Conservation (phyloP, 306 rosid species). For the Biancaea sappan region DNA sequence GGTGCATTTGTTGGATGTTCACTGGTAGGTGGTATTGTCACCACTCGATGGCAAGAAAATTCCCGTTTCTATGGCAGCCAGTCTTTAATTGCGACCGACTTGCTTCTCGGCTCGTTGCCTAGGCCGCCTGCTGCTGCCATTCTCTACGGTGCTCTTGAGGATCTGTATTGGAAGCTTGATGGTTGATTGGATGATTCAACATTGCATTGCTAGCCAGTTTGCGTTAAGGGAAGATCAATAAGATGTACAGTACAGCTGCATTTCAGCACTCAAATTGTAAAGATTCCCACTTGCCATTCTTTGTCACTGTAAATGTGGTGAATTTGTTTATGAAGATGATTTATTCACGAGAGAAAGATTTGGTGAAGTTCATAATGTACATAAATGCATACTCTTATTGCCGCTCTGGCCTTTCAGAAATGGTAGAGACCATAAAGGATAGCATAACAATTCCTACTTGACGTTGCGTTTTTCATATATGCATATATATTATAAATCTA, state of each 20-base stretch:
- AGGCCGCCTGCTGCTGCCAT: constrained; percentile 88
- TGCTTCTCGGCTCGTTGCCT: constrained; percentile 86
- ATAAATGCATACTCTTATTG: not conserved
- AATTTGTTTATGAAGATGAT: constrained; percentile 4
- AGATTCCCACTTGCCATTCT: constrained; percentile 48
- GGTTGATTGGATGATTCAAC: constrained; percentile 36
- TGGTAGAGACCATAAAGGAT: too few relatives aligned
- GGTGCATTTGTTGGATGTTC: constrained; percentile 99
- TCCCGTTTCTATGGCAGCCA: constrained; percentile 83
- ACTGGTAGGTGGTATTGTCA: constrained; percentile 82
- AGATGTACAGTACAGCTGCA: constrained; percentile 50
- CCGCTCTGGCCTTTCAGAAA: not conserved
- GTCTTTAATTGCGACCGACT: constrained; percentile 68
- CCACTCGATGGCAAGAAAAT: constrained; percentile 68
- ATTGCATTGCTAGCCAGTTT: constrained; percentile 10
- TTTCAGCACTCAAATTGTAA: constrained; percentile 35
- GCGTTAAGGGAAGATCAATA: constrained; percentile 12
- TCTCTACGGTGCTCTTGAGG: constrained; percentile 78
- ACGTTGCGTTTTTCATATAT: too few relatives aligned
- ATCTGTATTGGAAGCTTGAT: constrained; percentile 64
- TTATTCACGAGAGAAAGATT: not conserved
- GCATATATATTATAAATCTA: too few relatives aligned
- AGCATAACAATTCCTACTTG: too few relatives aligned
- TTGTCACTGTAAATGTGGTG: constrained; percentile 32
- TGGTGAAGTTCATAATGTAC: not conserved